phyloP scores from a whole-genome alignment of 352 stramenopile genomes.

The Phytophthora pluvialis region DNA sequence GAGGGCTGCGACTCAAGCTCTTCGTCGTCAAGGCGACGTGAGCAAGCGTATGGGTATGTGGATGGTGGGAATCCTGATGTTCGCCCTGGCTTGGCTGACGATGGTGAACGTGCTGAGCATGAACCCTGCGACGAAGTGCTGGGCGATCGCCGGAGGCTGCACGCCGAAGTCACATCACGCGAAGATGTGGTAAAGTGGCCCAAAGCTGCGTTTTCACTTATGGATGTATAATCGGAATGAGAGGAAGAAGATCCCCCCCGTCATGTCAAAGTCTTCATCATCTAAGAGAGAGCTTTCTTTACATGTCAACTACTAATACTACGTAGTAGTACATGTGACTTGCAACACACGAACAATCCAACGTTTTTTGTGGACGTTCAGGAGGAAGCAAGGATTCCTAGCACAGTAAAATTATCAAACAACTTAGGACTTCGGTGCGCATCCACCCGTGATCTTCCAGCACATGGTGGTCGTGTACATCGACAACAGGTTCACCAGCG shows the following conservation, averaged over 20 bases:
- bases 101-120: conserved; percentile 63
- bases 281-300: background rate
- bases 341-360: background rate
- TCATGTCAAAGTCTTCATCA: conserved; percentile 1
- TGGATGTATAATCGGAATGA: background rate
- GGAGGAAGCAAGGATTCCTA: conserved; percentile 1
- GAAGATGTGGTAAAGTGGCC: conserved; percentile 2
- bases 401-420: conserved; percentile 1
- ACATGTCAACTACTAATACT: no score
- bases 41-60: conserved; percentile 46
- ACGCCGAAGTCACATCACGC: conserved; percentile 31
- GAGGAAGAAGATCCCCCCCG: background rate
- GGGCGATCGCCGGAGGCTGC: conserved; percentile 63
- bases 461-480: conserved; percentile 60
- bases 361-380: background rate
- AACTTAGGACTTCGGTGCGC: conserved; percentile 28
- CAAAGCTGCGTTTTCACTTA: no score
- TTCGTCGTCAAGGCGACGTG: conserved; percentile 38
- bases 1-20: conserved; percentile 37
- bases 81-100: conserved; percentile 45
- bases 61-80: conserved; percentile 40
- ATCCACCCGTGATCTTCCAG: conserved; percentile 60
- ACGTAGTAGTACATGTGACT: no score
- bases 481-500: conserved; percentile 47
- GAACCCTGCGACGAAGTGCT: conserved; percentile 58